A percentile compares a stretch with the other conserved stretches of the same genome.
Conservation (phyloP, 2,329 filamentous ascomycete genomes). For the Monilinia polystroma region DNA sequence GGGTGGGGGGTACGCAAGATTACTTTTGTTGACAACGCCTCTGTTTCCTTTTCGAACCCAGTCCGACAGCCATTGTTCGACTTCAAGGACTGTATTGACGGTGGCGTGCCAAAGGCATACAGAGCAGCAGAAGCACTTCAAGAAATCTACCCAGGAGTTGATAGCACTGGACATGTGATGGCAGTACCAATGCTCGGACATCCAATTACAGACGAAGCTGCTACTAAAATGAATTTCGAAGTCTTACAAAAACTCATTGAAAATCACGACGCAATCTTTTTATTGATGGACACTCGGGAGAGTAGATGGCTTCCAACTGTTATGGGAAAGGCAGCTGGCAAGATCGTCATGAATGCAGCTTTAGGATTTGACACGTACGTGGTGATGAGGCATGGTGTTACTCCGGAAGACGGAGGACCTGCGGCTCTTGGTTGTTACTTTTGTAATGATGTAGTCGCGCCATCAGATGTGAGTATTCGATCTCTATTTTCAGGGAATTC, state of each 20-base stretch:
- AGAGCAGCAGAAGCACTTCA: constrained; percentile 77
- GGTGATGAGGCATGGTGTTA: constrained; percentile 90
- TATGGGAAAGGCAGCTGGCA: constrained; percentile 88
- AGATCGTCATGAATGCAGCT: constrained; percentile 95
- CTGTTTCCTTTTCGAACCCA: constrained; percentile 93
- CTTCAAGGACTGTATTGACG: constrained; percentile 83
- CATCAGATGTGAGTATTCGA: constrained; percentile 71
- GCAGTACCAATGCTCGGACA: constrained; percentile 96
- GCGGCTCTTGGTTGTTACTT: constrained; percentile 91
- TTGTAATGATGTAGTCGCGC: constrained; percentile 95
- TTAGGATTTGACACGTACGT: constrained; percentile 96
- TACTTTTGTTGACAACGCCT: constrained; percentile 91
- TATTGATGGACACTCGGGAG: constrained; percentile 96
- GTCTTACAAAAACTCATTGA: constrained; percentile 72
- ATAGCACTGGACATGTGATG: constrained; percentile 75
- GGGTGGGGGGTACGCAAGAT: constrained; percentile 96
- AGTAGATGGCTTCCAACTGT: constrained; percentile 93
- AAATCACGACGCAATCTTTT: constrained; percentile 86
- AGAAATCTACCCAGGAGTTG: constrained; percentile 87
- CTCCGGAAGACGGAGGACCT: constrained; percentile 54
- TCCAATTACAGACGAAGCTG: constrained; percentile 70
- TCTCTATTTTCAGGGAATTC: background rate
- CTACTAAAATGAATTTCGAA: constrained; percentile 71
- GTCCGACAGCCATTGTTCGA: constrained; percentile 91
- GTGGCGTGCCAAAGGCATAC: constrained; percentile 79